These are phyloP conservation scores for Paratinospora sagittata DNA, from an alignment of 164 flowering plant genomes.

Conservation along the genomic window DNA sequence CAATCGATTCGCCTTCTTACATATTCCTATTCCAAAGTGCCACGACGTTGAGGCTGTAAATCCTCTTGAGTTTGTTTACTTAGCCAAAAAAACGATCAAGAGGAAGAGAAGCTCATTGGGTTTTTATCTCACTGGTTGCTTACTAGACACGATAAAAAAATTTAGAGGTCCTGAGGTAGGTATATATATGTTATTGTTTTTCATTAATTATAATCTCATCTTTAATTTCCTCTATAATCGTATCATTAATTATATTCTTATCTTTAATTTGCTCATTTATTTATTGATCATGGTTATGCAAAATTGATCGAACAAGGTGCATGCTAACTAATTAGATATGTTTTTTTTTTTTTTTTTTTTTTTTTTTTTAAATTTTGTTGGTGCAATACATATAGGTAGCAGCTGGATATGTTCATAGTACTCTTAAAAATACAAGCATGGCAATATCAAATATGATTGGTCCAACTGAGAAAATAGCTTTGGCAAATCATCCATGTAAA, in stretches of 20 bases:
- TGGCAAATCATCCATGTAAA: slow-evolving; percentile 32
- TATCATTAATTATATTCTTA: neutral
- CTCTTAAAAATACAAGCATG: slow-evolving; percentile 39
- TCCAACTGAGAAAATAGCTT: slow-evolving; percentile 32
- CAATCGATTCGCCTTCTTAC: slow-evolving; percentile 31
- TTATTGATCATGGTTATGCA: neutral
- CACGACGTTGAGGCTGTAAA: slow-evolving; percentile 4
- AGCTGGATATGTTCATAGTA: slow-evolving; percentile 24
- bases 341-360: neutral
- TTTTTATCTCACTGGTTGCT: slow-evolving; percentile 34
- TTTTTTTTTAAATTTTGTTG: no score
- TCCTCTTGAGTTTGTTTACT: slow-evolving; percentile 33
- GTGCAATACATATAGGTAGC: slow-evolving; percentile 22
- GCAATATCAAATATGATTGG: slow-evolving; percentile 40
- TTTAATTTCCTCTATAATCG: no score
- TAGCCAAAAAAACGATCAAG: slow-evolving; percentile 27
- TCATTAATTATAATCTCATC: no score
- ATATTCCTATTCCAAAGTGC: slow-evolving; percentile 19
- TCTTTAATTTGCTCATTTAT: neutral
- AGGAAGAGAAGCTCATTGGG: slow-evolving; percentile 33
- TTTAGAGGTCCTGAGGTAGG: slow-evolving; percentile 44
- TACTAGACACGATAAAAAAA: slow-evolving; percentile 32
- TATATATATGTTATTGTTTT: neutral
- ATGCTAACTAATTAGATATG: neutral
- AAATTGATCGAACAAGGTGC: neutral